phyloP scores from a whole-genome alignment of 768 basidiomycete species.

The Mycena capillaripes region DNA sequence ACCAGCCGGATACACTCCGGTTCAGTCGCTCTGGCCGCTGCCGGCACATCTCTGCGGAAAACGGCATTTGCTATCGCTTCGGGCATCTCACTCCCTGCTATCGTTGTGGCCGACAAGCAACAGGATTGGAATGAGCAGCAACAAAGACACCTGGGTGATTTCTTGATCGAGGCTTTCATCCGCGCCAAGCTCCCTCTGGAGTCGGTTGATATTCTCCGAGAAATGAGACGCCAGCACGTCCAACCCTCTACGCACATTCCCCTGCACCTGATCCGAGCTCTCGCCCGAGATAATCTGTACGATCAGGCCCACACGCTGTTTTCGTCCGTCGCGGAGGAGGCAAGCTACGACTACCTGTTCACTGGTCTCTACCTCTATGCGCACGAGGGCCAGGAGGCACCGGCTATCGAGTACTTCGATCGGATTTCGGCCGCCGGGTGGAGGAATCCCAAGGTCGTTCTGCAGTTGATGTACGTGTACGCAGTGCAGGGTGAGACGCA shows the following conservation, averaged over 20 bases:
- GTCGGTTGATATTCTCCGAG: conserved; percentile 56
- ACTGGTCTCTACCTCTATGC: conserved; percentile 68
- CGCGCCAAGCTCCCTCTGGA: conserved; percentile 47
- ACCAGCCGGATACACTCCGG: conserved; percentile 30
- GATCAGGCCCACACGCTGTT: conserved; percentile 61
- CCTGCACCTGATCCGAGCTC: conserved; percentile 55
- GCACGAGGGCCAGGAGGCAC: conserved; percentile 62
- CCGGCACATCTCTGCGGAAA: conserved; percentile 45
- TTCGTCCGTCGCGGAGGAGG: conserved; percentile 41
- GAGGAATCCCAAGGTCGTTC: conserved; percentile 47
- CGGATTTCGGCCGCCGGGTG: conserved; percentile 47
- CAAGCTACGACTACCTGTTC: conserved; percentile 45
- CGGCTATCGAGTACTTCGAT: conserved; percentile 60
- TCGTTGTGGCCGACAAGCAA: conserved; percentile 39
- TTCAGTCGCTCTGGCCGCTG: not conserved
- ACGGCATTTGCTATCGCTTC: conserved; percentile 44
- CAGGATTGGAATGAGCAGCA: conserved; percentile 43
- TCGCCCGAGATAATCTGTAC: conserved; percentile 56
- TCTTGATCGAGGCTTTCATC: conserved; percentile 59
- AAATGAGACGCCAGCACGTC: conserved; percentile 55
- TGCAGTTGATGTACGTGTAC: conserved; percentile 69
- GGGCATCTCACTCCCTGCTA: conserved; percentile 50
- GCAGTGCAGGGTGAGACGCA: conserved; percentile 60
- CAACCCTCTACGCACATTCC: conserved; percentile 45
- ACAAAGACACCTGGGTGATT: conserved; percentile 49